Evolutionary conservation across 129 eudicot genomes (phyloP), one percentile per base, ranked within the genome.

Genomic region (Lactuca saligna): DNA sequence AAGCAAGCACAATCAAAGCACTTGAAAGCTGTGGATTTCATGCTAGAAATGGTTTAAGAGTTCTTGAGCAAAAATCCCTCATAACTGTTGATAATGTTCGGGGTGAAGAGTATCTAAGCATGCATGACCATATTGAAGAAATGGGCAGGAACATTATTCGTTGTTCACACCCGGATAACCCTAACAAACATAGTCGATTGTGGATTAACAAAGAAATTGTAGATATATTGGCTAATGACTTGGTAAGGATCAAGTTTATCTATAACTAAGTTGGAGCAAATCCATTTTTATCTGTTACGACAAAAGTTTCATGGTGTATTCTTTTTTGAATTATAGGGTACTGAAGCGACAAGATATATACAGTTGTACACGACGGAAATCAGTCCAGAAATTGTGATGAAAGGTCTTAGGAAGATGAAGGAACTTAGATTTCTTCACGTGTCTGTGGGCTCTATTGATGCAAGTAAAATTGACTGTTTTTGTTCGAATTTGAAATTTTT

Each of bases 21-120:
- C 35, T 83, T 16, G 74, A 63, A 35, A 79, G 84, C 7, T 79
- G 84, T 57, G 82, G 74, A 55, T 71, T 83, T 6, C 51, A 61
- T 4, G 84, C 84, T 6, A 78, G 3, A 8, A 42, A 1, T 42
- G 49, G 49, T 42, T 42, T 42, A 8, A 42, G 3, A 42, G 49
- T 8, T 42, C 49, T 42, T 42, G 3, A 42, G 49, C 2, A 42
- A 42, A 42, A 42, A 8, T 42, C 49, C 3, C 49, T 42, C 13
- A 42, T 42, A 42, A 42, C 14, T 8, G 3, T 42, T 42, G 12
- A 42, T 25, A 25, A 25, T 25, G 2, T 25, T 8, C 13, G 3
- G 13, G 8, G 1, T 8, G 49, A 25, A 25, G 29, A 9, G 49
- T 42, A 8, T 0, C 11, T 42, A 2, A 12, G 49, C 13, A 42